These are phyloP conservation scores for Cicer chorassanicum DNA, from an alignment of 306 rosid species.

Conservation along the genomic window DNA sequence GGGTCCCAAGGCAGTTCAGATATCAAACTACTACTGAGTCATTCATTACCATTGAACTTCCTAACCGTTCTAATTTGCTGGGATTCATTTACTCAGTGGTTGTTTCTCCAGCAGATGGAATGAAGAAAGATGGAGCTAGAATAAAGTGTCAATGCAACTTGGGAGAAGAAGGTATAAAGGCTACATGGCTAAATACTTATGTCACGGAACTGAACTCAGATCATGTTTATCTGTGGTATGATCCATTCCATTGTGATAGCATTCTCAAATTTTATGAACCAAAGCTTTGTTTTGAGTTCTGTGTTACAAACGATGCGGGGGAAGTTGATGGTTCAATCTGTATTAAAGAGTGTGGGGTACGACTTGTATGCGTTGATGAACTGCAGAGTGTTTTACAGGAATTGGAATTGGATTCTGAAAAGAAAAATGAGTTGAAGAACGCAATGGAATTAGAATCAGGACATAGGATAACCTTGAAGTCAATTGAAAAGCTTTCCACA, in stretches of 20 bases:
- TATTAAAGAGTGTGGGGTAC: slow-evolving; percentile 38
- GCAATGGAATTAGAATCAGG: not conserved
- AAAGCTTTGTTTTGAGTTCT: slow-evolving; percentile 30
- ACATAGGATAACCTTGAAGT: not conserved
- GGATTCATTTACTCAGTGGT: slow-evolving; percentile 44
- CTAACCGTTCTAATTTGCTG: not conserved
- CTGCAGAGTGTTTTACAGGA: not conserved
- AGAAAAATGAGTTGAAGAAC: not conserved
- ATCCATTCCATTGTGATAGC: slow-evolving; percentile 43
- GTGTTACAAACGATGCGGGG: not conserved
- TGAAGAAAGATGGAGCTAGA: not conserved
- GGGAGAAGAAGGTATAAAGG: slow-evolving; percentile 1
- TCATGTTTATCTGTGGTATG: slow-evolving; percentile 50
- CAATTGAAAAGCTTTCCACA: not conserved
- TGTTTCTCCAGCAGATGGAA: slow-evolving; percentile 33
- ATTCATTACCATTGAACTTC: not conserved
- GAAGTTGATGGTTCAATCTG: slow-evolving; percentile 12
- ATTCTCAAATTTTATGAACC: slow-evolving; percentile 13
- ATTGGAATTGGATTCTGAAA: not conserved
- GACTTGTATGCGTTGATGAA: not conserved
- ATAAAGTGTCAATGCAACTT: slow-evolving; percentile 21
- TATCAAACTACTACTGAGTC: not conserved
- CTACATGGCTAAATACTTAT: slow-evolving; percentile 1
- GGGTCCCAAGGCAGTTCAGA: not conserved
- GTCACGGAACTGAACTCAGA: slow-evolving; percentile 14